Base-by-base conservation (phyloP, 2,329 filamentous ascomycete species). In the Dryadomyces quercivorus region DNA sequence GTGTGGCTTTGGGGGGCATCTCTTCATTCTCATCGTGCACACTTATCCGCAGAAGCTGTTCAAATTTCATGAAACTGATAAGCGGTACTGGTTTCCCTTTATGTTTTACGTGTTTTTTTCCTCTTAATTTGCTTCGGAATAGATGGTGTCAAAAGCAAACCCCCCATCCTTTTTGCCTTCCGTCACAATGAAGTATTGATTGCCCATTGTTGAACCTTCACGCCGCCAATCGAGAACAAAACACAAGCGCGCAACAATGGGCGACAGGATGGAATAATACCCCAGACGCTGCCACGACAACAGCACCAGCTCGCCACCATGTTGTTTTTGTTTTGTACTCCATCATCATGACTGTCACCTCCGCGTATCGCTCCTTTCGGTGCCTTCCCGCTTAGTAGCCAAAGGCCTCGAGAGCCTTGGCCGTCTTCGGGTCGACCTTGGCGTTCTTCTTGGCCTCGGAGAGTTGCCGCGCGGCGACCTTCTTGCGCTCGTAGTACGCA, bases 401-500 rank as follows among this genome's bases (percentile, higher is more conserved):
- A 77, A 81, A 89, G 69, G 84, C 77, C 76, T 87, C 87, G 72
- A 97, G 86, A 75, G 93, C 85, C 80, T 86, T 80, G 76, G 85
- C 82, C 72, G 86, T 88, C 83, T 93, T 90, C 72, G 81, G 77
- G 77, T 92, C 85, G 74, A 92, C 83, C 72, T 82, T 84, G 65
- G 90, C 88, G 74, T 79, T 87, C 86, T 92, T 92, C 85, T 95
- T 86, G 67, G 92, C 91, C 72, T 95, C 88, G 66, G 84, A 80
- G 67, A 96, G 78, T 80, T 94, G 88, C 82, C 86, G 88, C 73
- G 86, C 82, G 66, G 87, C 87, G 65, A 89, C 83, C 89, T 94
- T 95, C 93, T 97, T 98, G 84, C 91, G 90, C 83, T 95, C 91
- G 84, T 97, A 97, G 87, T 96, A 98, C 73, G 93, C 93, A 66